A percentile compares a stretch with the other conserved stretches of the same genome.
Evolutionary conservation across 148 eudicot genomes (phyloP).

Genomic region (Pouteria glomerata): DNA sequence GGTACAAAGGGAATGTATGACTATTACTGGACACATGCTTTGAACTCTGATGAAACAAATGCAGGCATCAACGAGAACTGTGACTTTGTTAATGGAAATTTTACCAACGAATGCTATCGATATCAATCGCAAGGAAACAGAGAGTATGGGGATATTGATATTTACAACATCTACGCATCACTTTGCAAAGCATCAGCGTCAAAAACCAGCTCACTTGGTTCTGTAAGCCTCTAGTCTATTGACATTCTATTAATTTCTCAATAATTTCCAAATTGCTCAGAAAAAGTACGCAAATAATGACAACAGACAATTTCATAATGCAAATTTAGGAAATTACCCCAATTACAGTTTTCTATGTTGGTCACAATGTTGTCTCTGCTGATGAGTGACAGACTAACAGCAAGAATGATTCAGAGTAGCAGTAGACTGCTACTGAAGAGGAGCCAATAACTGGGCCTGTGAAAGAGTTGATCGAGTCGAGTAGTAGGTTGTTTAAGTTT

Average conservation of each 20-base stretch:
- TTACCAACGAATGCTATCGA: not conserved
- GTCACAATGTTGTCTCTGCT: too few species aligned
- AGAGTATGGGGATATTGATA: conserved; percentile 9
- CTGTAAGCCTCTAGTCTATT: conserved; percentile 12
- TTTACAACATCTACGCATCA: conserved; percentile 24
- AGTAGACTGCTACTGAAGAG: too few species aligned
- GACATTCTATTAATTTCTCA: not conserved
- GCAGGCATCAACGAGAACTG: conserved; percentile 13
- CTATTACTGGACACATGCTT: conserved; percentile 24
- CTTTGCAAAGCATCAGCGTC: conserved; percentile 2
- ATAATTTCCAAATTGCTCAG: too few species aligned
- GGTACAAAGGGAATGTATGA: conserved; percentile 8
- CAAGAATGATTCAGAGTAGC: too few species aligned
- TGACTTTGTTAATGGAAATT: conserved; percentile 7
- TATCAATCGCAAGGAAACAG: conserved; percentile 2
- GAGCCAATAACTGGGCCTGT: too few species aligned
- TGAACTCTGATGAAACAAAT: conserved; percentile 24
- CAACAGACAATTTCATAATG: too few species aligned
- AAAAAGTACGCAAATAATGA: too few species aligned
- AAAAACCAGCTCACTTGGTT: not conserved
- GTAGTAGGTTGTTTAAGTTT: too few species aligned
- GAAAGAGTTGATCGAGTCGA: too few species aligned
- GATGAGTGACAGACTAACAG: too few species aligned
- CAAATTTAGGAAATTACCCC: too few species aligned
- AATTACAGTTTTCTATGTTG: too few species aligned